Base-by-base conservation (phyloP, 345 rosid species). In the Cardamine resedifolia region DNA sequence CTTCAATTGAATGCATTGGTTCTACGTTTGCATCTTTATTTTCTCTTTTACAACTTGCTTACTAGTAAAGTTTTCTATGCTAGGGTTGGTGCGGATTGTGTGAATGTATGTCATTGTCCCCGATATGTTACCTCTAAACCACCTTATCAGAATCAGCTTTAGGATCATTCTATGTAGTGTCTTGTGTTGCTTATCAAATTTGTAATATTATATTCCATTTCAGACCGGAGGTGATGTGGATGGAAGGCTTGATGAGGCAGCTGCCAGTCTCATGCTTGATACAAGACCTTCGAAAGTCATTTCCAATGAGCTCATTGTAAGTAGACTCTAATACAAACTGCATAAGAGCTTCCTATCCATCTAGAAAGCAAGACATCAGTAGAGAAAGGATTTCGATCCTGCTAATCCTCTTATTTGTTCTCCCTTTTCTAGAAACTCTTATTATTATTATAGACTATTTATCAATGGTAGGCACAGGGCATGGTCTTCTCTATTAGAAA, bases 261-360 rank as follows among this genome's bases (percentile, higher is more conserved):
- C 96, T 82, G 96, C 96, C 65, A 83, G 87, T 84, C 85, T 88
- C 81, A 86, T 91, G 73, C 88, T 91, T 60, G 99, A 95, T 84
- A 82, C 88, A 58, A 85, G 85, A 81, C 99, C 99, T 64, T 95
- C 99, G 3, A 95, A 90, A 91, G 99, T 95, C 78, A 85, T 90
- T 64, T 88, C 97, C 2, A 86, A 76, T 79, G 99, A 95, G 82
- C 82, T 90, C 66, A 90, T 96, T 48, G 99, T 95, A 87, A 89
- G 99, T 82, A 72, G 70, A 58, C 50, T 65, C 63, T 52, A 65
- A 12, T 21, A 16, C 55, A 20, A 76, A 64, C 61, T 58, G 64
- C 71, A 19, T 44, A 6, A 62, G 70, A 44, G 49, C 64, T 52
- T 50, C 24, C 7, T 68, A 21, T 8, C 31, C 39, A 23, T 75